Evolutionary conservation across 257 asterid species (phyloP).

Genomic region (Verbascum thapsus): DNA sequence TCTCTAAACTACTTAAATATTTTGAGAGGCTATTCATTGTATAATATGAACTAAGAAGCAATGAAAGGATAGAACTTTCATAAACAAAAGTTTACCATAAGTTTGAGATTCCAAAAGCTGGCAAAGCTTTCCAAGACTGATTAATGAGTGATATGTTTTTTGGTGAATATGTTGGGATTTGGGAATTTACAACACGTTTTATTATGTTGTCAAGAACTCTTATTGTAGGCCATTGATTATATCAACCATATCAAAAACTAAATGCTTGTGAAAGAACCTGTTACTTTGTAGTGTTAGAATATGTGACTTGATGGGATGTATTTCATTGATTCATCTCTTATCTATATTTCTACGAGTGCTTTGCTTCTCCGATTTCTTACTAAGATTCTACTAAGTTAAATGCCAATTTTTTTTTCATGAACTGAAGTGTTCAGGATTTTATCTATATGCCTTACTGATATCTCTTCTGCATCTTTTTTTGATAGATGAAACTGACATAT

Average conservation of each 20-base stretch:
- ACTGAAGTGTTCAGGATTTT: neutral
- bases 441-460: neutral
- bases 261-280: neutral
- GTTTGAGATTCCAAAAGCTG: neutral
- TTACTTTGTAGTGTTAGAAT: neutral
- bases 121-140: neutral
- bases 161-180: neutral
- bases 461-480: neutral
- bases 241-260: neutral
- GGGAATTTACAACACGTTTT: neutral
- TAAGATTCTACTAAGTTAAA: neutral
- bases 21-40: neutral
- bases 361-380: neutral
- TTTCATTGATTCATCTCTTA: neutral
- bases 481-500: conserved; percentile 7
- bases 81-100: neutral
- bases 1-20: neutral
- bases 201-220: neutral
- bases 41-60: conserved; percentile 1
- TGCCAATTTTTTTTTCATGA: neutral
- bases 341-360: too few species aligned
- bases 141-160: neutral
- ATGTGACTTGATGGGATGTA: neutral
- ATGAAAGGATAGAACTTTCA: neutral
- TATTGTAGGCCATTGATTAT: neutral